phyloP scores from a whole-genome alignment of 768 basidiomycete species.

The Phaffia australis region DNA sequence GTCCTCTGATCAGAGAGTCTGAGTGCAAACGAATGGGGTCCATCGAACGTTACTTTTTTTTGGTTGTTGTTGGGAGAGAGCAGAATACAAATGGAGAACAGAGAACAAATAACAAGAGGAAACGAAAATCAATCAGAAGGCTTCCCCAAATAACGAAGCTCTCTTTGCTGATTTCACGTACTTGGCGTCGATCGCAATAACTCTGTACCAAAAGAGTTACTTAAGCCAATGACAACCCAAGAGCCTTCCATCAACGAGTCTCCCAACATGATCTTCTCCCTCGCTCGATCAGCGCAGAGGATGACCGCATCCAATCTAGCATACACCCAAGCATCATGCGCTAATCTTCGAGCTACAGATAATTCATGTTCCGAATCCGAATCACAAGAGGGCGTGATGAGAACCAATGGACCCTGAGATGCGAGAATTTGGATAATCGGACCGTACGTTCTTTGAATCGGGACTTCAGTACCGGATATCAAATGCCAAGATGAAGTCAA shows the following conservation, averaged over 20 bases:
- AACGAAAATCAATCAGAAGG: not conserved
- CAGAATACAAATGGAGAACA: not conserved
- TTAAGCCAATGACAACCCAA: slow-evolving; percentile 33
- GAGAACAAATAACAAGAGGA: not conserved
- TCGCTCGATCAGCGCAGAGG: slow-evolving; percentile 42
- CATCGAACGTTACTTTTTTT: not conserved
- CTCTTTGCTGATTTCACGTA: not conserved
- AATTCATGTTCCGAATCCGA: slow-evolving; percentile 26
- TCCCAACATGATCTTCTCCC: not conserved
- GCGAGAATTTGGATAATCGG: slow-evolving; percentile 59
- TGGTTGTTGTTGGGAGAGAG: no score
- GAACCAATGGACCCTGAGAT: slow-evolving; percentile 46
- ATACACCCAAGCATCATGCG: slow-evolving; percentile 56
- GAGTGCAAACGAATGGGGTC: not conserved
- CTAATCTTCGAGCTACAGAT: slow-evolving; percentile 54
- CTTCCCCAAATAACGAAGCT: not conserved
- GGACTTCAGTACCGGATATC: not conserved
- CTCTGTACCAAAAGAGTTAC: slow-evolving; percentile 28
- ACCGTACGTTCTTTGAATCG: slow-evolving; percentile 39
- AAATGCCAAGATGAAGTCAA: not conserved
- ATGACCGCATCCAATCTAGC: slow-evolving; percentile 62
- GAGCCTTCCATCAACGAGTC: slow-evolving; percentile 21
- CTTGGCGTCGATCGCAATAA: not conserved
- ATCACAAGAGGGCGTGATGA: slow-evolving; percentile 44
- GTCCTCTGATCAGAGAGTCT: not conserved